Conservation (phyloP, 2,329 filamentous ascomycete genomes). For the Alternaria arborescens region DNA sequence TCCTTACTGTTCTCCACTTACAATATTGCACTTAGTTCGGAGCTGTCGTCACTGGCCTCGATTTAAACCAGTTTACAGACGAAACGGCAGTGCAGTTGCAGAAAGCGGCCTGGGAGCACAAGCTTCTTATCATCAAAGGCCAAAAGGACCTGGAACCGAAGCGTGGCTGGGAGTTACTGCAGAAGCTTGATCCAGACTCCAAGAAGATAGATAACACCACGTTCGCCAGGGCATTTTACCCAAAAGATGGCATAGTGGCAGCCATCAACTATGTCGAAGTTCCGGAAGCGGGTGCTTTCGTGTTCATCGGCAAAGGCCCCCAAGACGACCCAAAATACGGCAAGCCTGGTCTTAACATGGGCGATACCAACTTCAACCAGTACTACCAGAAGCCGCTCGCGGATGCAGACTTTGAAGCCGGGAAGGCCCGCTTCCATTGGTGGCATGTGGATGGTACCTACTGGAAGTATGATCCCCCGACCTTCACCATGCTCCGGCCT, state of each 20-base stretch:
- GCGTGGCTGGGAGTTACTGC: conserved; percentile 6
- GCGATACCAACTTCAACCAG: conserved; percentile 3
- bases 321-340: conserved; percentile 10
- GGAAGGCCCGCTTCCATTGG: conserved; percentile 9
- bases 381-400: conserved; percentile 9
- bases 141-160: conserved; percentile 6
- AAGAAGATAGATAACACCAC: conserved; percentile 6
- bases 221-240: conserved; percentile 8
- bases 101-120: conserved; percentile 10
- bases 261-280: conserved; percentile 5
- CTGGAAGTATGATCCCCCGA: neutral
- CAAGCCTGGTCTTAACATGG: conserved; percentile 11
- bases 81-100: conserved; percentile 2
- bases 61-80: conserved; percentile 8
- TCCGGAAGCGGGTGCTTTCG: conserved; percentile 7
- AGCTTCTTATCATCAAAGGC: conserved; percentile 11
- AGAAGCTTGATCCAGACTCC: conserved; percentile 5
- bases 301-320: conserved; percentile 9
- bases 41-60: conserved; percentile 8
- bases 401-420: conserved; percentile 7
- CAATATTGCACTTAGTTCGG: neutral
- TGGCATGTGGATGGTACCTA: conserved; percentile 7
- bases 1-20: neutral
- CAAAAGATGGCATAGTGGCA: neutral
- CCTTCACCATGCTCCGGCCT: conserved; percentile 5